phyloP scores from a whole-genome alignment of 2,329 filamentous ascomycete genomes.

The Ceratocystis albifundus region DNA sequence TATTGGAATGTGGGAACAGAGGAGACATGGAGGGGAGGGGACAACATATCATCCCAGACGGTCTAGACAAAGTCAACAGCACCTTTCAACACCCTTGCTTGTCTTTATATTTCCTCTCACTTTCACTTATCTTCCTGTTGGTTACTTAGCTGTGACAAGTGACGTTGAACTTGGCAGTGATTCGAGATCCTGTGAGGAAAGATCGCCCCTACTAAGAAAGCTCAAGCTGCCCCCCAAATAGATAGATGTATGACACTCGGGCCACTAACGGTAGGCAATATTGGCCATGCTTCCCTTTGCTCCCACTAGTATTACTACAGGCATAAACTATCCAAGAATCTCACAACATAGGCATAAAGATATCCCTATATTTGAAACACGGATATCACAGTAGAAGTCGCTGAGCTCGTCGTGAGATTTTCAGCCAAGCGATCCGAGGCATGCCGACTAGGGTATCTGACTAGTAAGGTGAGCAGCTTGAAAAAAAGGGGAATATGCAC shows the following conservation, averaged over 20 bases:
- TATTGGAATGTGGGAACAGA: not conserved
- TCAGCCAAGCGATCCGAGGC: no score
- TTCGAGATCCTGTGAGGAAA: not conserved
- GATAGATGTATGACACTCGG: not conserved
- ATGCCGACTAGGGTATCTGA: no score
- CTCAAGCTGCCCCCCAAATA: not conserved
- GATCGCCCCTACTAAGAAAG: not conserved
- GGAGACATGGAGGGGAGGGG: no score
- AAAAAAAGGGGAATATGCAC: not conserved
- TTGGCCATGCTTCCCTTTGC: slow-evolving; percentile 8
- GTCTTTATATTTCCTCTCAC: not conserved
- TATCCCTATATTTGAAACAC: slow-evolving; percentile 13
- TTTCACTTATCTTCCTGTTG: not conserved
- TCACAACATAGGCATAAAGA: not conserved
- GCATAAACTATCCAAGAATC: not conserved
- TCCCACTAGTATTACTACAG: not conserved
- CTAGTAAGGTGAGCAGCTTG: not conserved
- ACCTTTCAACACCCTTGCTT: not conserved
- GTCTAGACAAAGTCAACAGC: no score
- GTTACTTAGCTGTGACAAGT: not conserved
- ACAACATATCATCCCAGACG: no score
- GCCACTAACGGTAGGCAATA: not conserved
- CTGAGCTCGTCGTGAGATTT: not conserved
- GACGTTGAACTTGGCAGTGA: not conserved
- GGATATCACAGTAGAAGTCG: not conserved